Evolutionary conservation across 352 stramenopile genomes (phyloP).

Genomic region (Globisporangium camurandrum): DNA sequence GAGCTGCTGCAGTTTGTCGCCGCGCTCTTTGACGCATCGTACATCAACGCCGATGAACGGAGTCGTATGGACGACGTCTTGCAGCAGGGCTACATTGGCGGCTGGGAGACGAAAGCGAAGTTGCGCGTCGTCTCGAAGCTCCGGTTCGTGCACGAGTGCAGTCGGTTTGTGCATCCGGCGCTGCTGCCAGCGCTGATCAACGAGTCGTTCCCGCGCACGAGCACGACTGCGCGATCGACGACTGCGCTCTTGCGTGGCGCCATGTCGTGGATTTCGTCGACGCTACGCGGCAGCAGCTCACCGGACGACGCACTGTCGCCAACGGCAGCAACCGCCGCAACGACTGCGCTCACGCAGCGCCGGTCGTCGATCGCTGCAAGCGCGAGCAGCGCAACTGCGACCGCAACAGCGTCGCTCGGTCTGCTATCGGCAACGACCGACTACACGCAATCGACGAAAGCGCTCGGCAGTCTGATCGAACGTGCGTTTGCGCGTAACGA

Average conservation of each 20-base stretch:
- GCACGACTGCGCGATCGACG: constrained; percentile 36
- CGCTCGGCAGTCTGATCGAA: constrained; percentile 45
- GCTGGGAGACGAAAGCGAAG: constrained; percentile 69
- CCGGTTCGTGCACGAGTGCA: constrained; percentile 70
- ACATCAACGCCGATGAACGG: constrained; percentile 66
- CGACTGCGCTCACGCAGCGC: constrained; percentile 33
- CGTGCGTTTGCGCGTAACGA: constrained; percentile 45
- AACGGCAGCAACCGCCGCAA: constrained; percentile 20
- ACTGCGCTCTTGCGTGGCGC: constrained; percentile 48
- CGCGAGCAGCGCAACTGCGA: constrained; percentile 11
- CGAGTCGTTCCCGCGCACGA: constrained; percentile 43
- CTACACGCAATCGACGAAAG: constrained; percentile 43
- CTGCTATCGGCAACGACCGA: constrained; percentile 35
- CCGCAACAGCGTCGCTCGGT: constrained; percentile 33
- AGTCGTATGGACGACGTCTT: constrained; percentile 68
- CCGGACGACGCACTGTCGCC: constrained; percentile 25
- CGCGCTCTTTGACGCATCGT: constrained; percentile 58
- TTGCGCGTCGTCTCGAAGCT: constrained; percentile 55
- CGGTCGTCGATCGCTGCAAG: constrained; percentile 40
- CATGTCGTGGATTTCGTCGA: constrained; percentile 54
- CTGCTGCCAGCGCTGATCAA: constrained; percentile 58
- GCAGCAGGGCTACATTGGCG: constrained; percentile 74
- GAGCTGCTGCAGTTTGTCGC: constrained; percentile 53
- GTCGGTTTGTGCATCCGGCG: constrained; percentile 51
- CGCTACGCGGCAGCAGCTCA: constrained; percentile 27